Conservation (phyloP, 768 basidiomycete genomes). For the Kwoniella heveanensis region DNA sequence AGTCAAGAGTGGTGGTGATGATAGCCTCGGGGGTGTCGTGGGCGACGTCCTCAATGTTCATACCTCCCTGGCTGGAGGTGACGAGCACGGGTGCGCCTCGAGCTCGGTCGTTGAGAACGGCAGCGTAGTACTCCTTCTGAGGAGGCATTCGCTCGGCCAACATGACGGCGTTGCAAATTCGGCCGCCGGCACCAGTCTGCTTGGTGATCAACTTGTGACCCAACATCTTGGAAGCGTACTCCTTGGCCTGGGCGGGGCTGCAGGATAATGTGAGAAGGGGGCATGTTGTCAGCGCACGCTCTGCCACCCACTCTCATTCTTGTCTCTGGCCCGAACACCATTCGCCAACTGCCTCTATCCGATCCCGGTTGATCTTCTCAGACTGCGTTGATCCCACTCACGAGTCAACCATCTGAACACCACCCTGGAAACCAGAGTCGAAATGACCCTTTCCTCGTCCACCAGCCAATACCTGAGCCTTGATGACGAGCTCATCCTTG, state of each 20-base stretch:
- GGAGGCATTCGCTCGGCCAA: constrained; percentile 92
- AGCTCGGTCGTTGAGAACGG: constrained; percentile 90
- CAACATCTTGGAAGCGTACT: constrained; percentile 88
- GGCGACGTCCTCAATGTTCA: constrained; percentile 99
- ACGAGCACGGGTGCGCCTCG: constrained; percentile 89
- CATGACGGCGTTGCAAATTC: constrained; percentile 98
- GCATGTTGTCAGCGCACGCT: no score
- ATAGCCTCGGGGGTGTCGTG: constrained; percentile 92
- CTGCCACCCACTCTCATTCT: background rate
- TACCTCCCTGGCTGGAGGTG: constrained; percentile 90
- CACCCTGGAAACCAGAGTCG: constrained; percentile 87
- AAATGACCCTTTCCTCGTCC: constrained; percentile 98
- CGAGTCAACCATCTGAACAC: constrained; percentile 92
- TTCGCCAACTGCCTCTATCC: no score
- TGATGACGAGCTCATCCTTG: constrained; percentile 81
- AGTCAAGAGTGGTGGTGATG: constrained; percentile 89
- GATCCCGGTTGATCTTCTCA: no score
- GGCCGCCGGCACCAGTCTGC: constrained; percentile 89
- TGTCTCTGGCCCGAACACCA: no score
- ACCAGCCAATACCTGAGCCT: constrained; percentile 97
- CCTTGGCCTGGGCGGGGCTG: constrained; percentile 84
- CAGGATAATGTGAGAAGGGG: background rate
- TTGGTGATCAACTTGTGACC: constrained; percentile 95
- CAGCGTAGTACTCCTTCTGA: constrained; percentile 96
- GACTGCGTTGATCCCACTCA: constrained; percentile 59